Percentiles rank a stretch among this genome's conserved stretches.
Conservation (phyloP, 2,329 filamentous ascomycete species). For the Alternaria novae-zelandiae region DNA sequence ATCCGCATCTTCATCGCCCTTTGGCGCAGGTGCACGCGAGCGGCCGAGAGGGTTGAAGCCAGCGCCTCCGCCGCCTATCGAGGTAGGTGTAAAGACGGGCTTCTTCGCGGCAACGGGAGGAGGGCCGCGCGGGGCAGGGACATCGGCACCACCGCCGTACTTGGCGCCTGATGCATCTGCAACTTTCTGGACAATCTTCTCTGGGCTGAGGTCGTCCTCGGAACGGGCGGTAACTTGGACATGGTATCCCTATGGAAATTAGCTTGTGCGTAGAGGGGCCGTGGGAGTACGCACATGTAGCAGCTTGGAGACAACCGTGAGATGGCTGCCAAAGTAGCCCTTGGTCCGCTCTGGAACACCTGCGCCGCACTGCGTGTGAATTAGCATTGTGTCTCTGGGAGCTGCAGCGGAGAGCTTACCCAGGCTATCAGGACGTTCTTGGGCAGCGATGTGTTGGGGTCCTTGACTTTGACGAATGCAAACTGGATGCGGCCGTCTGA, state of each 20-base stretch:
- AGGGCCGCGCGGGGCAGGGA: constrained; percentile 63
- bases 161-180: constrained; percentile 93
- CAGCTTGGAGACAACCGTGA: constrained; percentile 86
- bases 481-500: constrained; percentile 97
- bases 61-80: constrained; percentile 59
- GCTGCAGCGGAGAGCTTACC: constrained; percentile 52
- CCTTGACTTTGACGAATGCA: constrained; percentile 94
- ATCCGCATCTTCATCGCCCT: constrained; percentile 74
- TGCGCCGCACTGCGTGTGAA: constrained; percentile 73
- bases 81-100: constrained; percentile 87
- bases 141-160: constrained; percentile 74
- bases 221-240: constrained; percentile 96
- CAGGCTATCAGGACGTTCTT: constrained; percentile 95
- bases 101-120: constrained; percentile 80
- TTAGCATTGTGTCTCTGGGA: constrained; percentile 14
- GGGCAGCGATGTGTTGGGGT: constrained; percentile 86
- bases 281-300: constrained; percentile 69
- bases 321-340: constrained; percentile 96
- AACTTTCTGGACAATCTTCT: constrained; percentile 90
- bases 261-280: constrained; percentile 27
- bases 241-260: constrained; percentile 74
- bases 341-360: constrained; percentile 98
- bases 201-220: constrained; percentile 84
- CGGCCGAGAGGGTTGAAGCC: constrained; percentile 74
- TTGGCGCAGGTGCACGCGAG: constrained; percentile 60